phyloP scores from a whole-genome alignment of 345 rosid genomes.

The Salix koriyanagi region DNA sequence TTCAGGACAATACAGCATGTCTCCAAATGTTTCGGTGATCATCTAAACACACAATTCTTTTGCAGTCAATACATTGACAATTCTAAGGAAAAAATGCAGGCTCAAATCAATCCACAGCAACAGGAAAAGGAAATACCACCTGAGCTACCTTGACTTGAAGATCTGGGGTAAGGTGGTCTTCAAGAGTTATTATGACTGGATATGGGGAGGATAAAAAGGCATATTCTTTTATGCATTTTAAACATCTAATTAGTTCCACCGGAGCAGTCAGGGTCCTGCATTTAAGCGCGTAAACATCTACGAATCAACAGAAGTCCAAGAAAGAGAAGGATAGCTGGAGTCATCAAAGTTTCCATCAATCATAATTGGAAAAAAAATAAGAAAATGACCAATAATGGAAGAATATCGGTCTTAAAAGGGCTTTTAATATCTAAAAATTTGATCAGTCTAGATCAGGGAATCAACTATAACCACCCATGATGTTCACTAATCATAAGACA shows the following conservation, averaged over 20 bases:
- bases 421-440: neutral
- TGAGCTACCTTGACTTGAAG: conserved; percentile 28
- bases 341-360: neutral
- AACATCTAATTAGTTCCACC: conserved; percentile 22
- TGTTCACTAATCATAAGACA: neutral
- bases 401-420: neutral
- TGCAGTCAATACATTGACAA: neutral
- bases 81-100: neutral
- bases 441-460: neutral
- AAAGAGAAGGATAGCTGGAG: neutral
- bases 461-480: neutral
- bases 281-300: neutral
- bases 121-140: conserved; percentile 26
- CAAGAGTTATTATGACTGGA: conserved; percentile 29
- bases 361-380: neutral
- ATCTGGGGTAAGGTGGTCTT: conserved; percentile 30
- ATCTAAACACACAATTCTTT: conserved; percentile 32
- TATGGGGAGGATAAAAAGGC: conserved; percentile 25
- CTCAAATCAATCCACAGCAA: neutral
- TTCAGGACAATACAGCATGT: conserved; percentile 50
- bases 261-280: conserved; percentile 30
- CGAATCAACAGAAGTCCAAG: neutral
- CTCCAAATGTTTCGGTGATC: conserved; percentile 48
- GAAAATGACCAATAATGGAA: neutral
- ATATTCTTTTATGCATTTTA: conserved; percentile 23